A percentile compares a stretch with the other conserved stretches of the same genome.
Conservation (phyloP, 768 basidiomycete genomes). For the Cystofilobasidium bisporidii region DNA sequence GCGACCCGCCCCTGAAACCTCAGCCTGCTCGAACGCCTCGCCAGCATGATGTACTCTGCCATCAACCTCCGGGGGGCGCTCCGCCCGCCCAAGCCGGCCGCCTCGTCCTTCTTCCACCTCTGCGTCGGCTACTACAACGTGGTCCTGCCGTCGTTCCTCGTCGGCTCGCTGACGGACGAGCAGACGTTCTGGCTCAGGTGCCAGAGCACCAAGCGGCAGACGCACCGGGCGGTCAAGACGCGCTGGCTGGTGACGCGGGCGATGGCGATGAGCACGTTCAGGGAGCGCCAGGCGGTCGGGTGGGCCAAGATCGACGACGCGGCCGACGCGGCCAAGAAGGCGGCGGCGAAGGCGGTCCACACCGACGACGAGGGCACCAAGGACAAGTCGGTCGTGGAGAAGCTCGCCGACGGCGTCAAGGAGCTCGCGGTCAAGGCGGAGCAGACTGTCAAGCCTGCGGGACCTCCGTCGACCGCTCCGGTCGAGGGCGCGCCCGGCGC, state of each 20-base stretch:
- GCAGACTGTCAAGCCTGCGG: neutral
- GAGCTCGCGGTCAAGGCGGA: constrained; percentile 14
- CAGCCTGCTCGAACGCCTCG: constrained; percentile 26
- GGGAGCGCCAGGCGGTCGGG: constrained; percentile 52
- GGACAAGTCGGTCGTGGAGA: neutral
- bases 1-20: neutral
- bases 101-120: constrained; percentile 67
- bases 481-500: too few species aligned
- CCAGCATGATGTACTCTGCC: constrained; percentile 74
- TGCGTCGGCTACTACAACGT: constrained; percentile 77
- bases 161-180: constrained; percentile 39
- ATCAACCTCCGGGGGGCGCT: constrained; percentile 55
- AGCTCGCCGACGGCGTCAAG: constrained; percentile 5
- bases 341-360: constrained; percentile 8
- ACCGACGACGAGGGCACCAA: neutral
- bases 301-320: constrained; percentile 69
- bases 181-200: constrained; percentile 67
- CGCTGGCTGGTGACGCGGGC: constrained; percentile 52
- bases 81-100: constrained; percentile 42
- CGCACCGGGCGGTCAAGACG: constrained; percentile 54
- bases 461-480: neutral
- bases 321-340: constrained; percentile 35
- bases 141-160: constrained; percentile 60
- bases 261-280: constrained; percentile 47
- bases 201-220: constrained; percentile 58